Base-by-base conservation (phyloP, 2,329 filamentous ascomycete species). In the Ascochyta lentis region DNA sequence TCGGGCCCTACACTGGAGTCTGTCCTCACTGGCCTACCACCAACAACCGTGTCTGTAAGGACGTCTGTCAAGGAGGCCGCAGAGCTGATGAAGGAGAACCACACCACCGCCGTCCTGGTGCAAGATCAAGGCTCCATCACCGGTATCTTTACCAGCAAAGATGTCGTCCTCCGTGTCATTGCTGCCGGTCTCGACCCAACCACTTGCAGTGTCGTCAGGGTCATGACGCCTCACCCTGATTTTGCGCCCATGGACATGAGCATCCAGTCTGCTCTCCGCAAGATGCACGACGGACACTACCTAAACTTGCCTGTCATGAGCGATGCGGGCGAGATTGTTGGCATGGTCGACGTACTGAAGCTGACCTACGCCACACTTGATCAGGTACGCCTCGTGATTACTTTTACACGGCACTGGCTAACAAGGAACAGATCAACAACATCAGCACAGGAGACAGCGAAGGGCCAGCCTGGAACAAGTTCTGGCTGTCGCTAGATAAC, bases 271-370 rank as follows among this genome's bases (percentile, higher is more conserved):
- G 95, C 95, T 70, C 86, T 99, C 50, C 89, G 95, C 69, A 99
- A 99, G 84, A 99, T 99, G 95, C 95, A 99, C 76, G 93, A 99
- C 80, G 95, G 95, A 13, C 95, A 99, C 77, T 99, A 99, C 77
- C 86, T 99, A 51, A 99, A 99, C 76, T 82, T 99, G 40, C 95
- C 95, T 8, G 95, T 99, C 60, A 99, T 99, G 95, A 97, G 97
- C 77, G 92, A 96, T 64, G 84, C 86, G 59, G 95, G 94, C 62
- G 95, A 99, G 78, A 99, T 99, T 72, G 95, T 99, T 55, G 95
- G 95, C 70, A 99, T 99, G 95, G 95, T 99, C 24, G 95, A 99
- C 77, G 95, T 99, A 56, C 86, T 99, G 60, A 98, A 98, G 80
- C 84, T 99, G 70, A 99, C 95, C 22, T 99, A 99, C 77, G 95